Evolutionary conservation across 371 early-diverging fungal species (phyloP), one percentile per base, ranked within the genome.

Genomic region (Rhizopus delemar): DNA sequence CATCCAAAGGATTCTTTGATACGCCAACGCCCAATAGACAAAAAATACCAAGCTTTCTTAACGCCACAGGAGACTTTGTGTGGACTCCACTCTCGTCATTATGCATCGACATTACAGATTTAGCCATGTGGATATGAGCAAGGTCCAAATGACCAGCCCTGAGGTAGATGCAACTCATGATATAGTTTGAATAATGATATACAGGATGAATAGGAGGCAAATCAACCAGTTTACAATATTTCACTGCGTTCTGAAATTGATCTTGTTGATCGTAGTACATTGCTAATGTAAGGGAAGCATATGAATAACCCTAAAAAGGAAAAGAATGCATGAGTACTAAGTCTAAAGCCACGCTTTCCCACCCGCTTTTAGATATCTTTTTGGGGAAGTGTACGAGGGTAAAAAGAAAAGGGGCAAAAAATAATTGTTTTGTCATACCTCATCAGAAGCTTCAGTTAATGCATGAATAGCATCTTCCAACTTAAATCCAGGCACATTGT

Each of bases 251-350:
- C 8, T 50, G 34, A 13, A 57, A 38, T 9, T 57, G 54, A 43
- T 38, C 41, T 13, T 22, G 3, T 39, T 56, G 52, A 41, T 66
- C 62, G 29, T 57, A 66, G 32, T 66, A 57, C 33, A 62, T 11
- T 4, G 62, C 62, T 31, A 66, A 41, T 28, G 59, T 43, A 28
- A 61, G 51, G 9, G 59, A 61, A 32, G 67, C 67, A 58, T 53
- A 39, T 2, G 57, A 33, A 48, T 62, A 54, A 5, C 51, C 56
- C 67, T 66, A 49, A 35, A 41, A 56, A 41, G 5, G 31, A 38
- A 39, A 16, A 22, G 9, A 13, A 36, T 11, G 36, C 11, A 11
- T 36, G 36, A 36, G 36, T 36, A 36, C 36, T 36, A 36, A 11
- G 8, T 36, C 36, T 36, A 8, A 8, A 36, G 11, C 36, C 36